Conservation (phyloP, 2,329 filamentous ascomycete genomes). For the Aspergillus sp. region DNA sequence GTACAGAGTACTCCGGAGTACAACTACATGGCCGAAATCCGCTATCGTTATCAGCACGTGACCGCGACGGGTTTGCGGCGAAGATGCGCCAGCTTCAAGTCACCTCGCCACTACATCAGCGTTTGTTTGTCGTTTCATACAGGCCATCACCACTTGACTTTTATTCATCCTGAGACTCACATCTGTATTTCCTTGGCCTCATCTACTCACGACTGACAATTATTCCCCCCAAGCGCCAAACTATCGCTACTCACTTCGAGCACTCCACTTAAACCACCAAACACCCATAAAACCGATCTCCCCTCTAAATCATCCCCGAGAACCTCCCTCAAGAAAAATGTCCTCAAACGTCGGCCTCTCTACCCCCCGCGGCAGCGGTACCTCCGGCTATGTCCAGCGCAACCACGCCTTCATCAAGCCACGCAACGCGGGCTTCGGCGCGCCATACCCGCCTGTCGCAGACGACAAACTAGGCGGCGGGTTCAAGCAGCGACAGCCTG, state of each 20-base stretch:
- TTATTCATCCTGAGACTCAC: too few species aligned
- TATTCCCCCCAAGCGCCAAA: neutral
- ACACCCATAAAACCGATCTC: neutral
- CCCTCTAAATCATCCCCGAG: constrained; percentile 1
- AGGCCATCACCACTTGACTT: too few species aligned
- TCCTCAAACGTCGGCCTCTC: constrained; percentile 94
- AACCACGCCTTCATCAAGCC: constrained; percentile 84
- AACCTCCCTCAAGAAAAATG: constrained; percentile 48
- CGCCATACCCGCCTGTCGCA: constrained; percentile 58
- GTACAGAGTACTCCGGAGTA: too few species aligned
- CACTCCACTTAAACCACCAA: neutral
- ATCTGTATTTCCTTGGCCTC: too few species aligned
- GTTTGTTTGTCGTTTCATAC: too few species aligned
- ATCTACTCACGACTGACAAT: too few species aligned
- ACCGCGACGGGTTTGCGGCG: neutral
- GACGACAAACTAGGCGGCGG: constrained; percentile 7
- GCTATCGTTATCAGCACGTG: neutral
- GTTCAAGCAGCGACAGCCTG: constrained; percentile 74
- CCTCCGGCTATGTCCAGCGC: constrained; percentile 94
- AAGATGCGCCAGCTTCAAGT: neutral
- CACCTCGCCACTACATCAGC: too few species aligned
- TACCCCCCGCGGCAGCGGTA: constrained; percentile 89
- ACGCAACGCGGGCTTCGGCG: constrained; percentile 61
- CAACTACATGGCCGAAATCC: too few species aligned
- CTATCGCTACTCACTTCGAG: neutral